These are phyloP conservation scores for Crithidia bombi DNA, from an alignment of 208 protist species.

Conservation along the genomic window DNA sequence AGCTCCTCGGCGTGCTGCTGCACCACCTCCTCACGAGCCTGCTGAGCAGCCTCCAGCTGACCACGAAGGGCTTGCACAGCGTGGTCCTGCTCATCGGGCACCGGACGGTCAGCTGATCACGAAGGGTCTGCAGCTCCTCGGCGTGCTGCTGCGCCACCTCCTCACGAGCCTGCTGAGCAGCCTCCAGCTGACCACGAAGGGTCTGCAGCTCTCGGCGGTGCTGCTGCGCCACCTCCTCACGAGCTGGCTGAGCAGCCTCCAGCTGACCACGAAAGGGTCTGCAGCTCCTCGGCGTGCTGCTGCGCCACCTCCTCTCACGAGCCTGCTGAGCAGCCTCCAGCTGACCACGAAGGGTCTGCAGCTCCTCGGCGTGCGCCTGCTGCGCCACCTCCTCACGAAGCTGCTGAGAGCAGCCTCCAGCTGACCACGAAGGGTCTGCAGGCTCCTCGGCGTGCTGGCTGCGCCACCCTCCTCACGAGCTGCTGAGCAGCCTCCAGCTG, in stretches of 20 bases:
- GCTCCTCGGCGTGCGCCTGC: no score
- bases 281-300: no score
- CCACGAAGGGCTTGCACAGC: constrained; percentile 1
- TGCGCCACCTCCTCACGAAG: no score
- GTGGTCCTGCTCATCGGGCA: constrained; percentile 5
- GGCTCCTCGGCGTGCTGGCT: not conserved
- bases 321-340: not conserved
- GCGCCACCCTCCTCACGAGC: not conserved
- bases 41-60: constrained; percentile 15
- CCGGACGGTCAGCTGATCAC: constrained; percentile 6
- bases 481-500: no score
- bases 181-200: constrained; percentile 19
- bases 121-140: no score
- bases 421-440: no score
- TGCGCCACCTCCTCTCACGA: not conserved
- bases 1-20: constrained; percentile 13
- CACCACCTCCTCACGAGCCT: constrained; percentile 17
- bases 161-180: constrained; percentile 7
- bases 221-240: not conserved
- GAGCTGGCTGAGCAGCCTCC: not conserved
- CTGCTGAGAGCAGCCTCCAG: no score
- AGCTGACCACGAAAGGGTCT: no score
- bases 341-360: no score
- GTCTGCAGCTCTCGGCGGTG: no score
- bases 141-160: constrained; percentile 13